Evolutionary conservation across 2,329 filamentous ascomycete species (phyloP), one percentile per base, ranked within the genome.

Genomic region (Chaetomium globosum): DNA sequence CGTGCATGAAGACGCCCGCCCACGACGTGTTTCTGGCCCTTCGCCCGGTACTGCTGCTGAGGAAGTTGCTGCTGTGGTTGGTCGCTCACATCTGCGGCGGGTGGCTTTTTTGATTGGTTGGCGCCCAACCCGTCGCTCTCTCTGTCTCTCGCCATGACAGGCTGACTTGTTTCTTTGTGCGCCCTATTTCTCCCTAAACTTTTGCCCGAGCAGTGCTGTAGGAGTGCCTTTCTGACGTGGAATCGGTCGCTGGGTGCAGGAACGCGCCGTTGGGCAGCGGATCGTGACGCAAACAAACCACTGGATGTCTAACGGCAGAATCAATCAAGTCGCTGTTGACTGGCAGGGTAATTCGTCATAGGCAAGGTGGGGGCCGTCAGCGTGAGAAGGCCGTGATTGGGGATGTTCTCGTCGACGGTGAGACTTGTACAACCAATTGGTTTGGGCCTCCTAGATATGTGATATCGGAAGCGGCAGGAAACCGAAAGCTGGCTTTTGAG

Each of bases 61-160:
- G 68, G 65, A 51, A 74, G 75, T 33, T 73, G 69, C 63, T 76
- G 73, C 57, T 74, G 73, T 66, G 73, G 74, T 65, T 74, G 71
- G 65, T 72, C 69, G 68, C 63, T 71, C 55, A 64, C 53, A 64
- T 65, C 67, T 62, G 64, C 65, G 46, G 66, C 43, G 26, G 67
- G 39, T 58, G 81, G 79, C 30, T 80, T 80, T 77, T 84, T 85
- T 85, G 82, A 85, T 85, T 85, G 83, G 83, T 77, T 76, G 74
- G 76, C 75, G 70, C 77, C 75, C 70, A 80, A 78, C 76, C 79
- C 76, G 77, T 80, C 81, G 75, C 82, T 79, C 71, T 84, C 69
- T 63, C 60, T 64, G 46, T 70, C 70, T 43, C 59, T 70, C 33
- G 66, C 69, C 69, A 72, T 71, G 57, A 52, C 67, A 31, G 59